A percentile compares a stretch with the other conserved stretches of the same genome.
These are phyloP conservation scores for Fraxinus ornus DNA, from an alignment of 305 asterid species.

Conservation along the genomic window DNA sequence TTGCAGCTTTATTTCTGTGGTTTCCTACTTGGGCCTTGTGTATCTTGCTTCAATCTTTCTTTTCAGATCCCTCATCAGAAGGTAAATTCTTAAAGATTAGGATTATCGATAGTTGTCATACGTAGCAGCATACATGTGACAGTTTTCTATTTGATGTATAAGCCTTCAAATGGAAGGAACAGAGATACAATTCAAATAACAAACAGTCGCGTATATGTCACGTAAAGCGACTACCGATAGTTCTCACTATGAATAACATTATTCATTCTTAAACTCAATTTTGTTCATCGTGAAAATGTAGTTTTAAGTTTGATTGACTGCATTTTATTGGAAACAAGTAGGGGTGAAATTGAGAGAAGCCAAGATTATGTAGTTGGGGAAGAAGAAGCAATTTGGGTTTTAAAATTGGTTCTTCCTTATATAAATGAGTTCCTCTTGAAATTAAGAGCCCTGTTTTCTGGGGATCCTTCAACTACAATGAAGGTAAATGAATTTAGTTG, in stretches of 20 bases:
- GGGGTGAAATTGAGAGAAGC: constrained; percentile 35
- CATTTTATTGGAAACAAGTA: background rate
- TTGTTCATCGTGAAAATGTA: background rate
- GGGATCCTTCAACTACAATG: constrained; percentile 93
- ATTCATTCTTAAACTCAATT: background rate
- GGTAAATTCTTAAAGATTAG: constrained; percentile 29
- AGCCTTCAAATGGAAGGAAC: no score
- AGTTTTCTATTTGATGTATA: no score
- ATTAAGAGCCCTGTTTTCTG: constrained; percentile 84
- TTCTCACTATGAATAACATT: background rate
- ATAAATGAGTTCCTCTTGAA: constrained; percentile 69
- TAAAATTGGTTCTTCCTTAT: constrained; percentile 61
- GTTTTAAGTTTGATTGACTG: constrained; percentile 12
- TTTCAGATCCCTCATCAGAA: constrained; percentile 48
- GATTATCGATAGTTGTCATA: no score
- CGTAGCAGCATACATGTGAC: background rate
- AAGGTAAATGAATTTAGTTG: constrained; percentile 44
- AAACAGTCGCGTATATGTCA: no score
- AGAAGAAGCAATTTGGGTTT: constrained; percentile 74
- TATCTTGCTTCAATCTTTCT: constrained; percentile 64
- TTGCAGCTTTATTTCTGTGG: constrained; percentile 64
- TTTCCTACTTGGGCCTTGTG: constrained; percentile 55
- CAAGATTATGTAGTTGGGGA: constrained; percentile 65
- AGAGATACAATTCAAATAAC: background rate
- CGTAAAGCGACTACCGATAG: no score